Percentiles rank a stretch among this genome's conserved stretches.
phyloP scores from a whole-genome alignment of 768 basidiomycete species.

The Phallus indusiatus region DNA sequence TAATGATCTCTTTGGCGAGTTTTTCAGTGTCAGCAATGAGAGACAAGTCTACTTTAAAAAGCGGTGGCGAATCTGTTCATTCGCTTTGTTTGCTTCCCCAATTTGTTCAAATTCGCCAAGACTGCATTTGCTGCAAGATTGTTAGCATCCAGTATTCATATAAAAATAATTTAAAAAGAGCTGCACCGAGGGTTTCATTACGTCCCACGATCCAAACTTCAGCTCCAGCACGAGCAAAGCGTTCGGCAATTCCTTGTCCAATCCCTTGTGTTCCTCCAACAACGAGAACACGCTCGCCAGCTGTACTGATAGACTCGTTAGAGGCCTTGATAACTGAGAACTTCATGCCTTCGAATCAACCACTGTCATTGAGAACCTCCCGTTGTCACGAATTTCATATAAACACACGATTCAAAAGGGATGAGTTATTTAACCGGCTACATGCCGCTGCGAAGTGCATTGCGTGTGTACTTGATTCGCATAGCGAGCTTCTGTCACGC shows the following conservation, averaged over 20 bases:
- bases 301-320: not conserved
- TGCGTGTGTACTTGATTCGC: too few species aligned
- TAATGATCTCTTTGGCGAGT: not conserved
- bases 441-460: too few species aligned
- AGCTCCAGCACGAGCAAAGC: constrained; percentile 25
- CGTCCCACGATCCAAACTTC: constrained; percentile 10
- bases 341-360: not conserved
- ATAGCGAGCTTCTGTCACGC: too few species aligned
- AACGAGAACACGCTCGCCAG: constrained; percentile 10
- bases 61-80: not conserved
- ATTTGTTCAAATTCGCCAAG: not conserved
- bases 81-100: constrained; percentile 1
- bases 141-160: not conserved
- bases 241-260: constrained; percentile 36
- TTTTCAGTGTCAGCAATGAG: constrained; percentile 2
- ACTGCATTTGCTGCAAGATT: not conserved
- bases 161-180: not conserved
- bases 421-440: too few species aligned
- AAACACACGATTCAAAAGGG: too few species aligned
- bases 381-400: too few species aligned
- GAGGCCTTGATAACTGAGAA: not conserved
- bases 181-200: constrained; percentile 4
- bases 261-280: constrained; percentile 27
- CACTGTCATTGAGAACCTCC: too few species aligned
- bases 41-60: constrained; percentile 3